Base-by-base conservation (phyloP, 2,329 filamentous ascomycete species). In the Colletotrichum limetticola region DNA sequence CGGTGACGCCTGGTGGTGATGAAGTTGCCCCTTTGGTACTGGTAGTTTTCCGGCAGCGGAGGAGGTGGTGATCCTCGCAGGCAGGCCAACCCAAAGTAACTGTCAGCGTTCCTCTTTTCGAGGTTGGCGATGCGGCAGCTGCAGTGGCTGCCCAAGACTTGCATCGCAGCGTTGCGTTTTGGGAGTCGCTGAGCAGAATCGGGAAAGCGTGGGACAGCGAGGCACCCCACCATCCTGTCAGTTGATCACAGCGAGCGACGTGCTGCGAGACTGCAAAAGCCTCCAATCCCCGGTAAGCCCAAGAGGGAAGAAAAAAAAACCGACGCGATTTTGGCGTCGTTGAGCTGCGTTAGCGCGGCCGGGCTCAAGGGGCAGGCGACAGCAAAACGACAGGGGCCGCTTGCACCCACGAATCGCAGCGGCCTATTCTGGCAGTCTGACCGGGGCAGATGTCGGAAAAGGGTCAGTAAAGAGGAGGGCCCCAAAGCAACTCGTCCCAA, bases 371-470 rank as follows among this genome's bases (percentile, higher is more conserved):
- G 64, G 32, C 57, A 64, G 46, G 26, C 42, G 53, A 59, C 64
- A 60, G 61, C 42, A 63, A 22, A 16, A 37, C 5, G 66, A 74
- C 73, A 73, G 73, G 73, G 70, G 58, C 65, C 61, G 73, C 70
- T 74, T 74, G 73, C 32, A 30, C 61, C 52, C 58, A 68, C 73
- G 73, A 74, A 74, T 74, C 37, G 62, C 28, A 56, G 24, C 37
- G 37, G 28, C 46, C 56, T 28, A n/a, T 67, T 67, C 52, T 24
- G 68, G 58, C 61, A 60, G 55, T 22, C 46, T 12, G 66, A 46
- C 60, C 53, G 65, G 70, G 59, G 37, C 53, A 28, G 32, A 55
- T n/a, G 32, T 55, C 42, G 46, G 59, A 64, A 60, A 69, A 69
- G 59, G 66, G 66, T 60, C 60, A 66, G 60, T 65, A 26, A 12